These are phyloP conservation scores for Conringia planisiliqua DNA, from an alignment of 345 rosid genomes.

Conservation along the genomic window DNA sequence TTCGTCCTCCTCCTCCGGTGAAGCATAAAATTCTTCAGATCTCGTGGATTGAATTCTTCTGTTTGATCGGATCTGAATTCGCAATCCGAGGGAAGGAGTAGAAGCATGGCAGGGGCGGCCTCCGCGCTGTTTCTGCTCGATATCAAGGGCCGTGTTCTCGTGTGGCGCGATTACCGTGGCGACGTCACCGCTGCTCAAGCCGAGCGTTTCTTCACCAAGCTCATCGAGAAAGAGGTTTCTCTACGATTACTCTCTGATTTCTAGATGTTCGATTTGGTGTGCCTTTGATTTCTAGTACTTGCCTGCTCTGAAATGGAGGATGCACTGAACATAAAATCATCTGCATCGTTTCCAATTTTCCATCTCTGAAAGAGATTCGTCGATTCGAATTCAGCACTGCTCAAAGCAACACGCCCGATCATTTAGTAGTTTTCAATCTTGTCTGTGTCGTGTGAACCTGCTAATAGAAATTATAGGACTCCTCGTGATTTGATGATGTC, in stretches of 20 bases:
- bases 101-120: conserved; percentile 75
- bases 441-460: not conserved
- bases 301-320: not conserved
- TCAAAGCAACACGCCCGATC: not conserved
- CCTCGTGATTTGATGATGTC: not conserved
- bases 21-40: conserved; percentile 16
- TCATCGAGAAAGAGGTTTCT: conserved; percentile 75
- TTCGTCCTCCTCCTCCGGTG: conserved; percentile 3
- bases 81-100: conserved; percentile 1
- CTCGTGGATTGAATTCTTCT: conserved; percentile 4
- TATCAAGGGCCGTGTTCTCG: conserved; percentile 69
- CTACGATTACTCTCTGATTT: not conserved
- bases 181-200: conserved; percentile 73
- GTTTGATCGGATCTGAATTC: conserved; percentile 33
- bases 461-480: not conserved
- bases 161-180: conserved; percentile 92
- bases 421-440: not conserved
- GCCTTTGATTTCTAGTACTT: not conserved
- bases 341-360: not conserved
- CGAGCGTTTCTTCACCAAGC: conserved; percentile 82
- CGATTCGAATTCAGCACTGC: not conserved
- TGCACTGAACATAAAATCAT: not conserved
- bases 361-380: conserved; percentile 4
- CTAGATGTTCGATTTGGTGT: not conserved
- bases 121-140: conserved; percentile 83